phyloP scores from a whole-genome alignment of 1,284 basidiomycete species.

The Athelia sp. region DNA sequence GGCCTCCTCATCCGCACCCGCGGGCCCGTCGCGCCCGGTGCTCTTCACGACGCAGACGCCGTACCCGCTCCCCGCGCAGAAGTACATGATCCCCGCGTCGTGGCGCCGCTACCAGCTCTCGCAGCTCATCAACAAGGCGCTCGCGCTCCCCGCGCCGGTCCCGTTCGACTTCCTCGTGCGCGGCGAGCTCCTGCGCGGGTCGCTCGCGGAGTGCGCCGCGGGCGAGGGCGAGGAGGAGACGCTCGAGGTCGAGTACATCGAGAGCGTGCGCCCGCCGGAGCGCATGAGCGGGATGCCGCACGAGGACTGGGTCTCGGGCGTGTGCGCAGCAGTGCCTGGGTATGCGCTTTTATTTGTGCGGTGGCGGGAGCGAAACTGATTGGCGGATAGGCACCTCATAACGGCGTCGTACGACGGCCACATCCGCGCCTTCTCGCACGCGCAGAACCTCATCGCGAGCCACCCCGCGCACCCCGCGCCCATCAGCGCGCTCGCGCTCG shows the following conservation, averaged over 20 bases:
- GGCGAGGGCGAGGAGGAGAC: slow-evolving; percentile 83
- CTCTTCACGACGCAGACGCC: slow-evolving; percentile 77
- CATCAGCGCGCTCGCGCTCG: slow-evolving; percentile 66
- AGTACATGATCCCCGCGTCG: slow-evolving; percentile 88
- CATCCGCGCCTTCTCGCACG: slow-evolving; percentile 70
- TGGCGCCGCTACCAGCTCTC: slow-evolving; percentile 98
- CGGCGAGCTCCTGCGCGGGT: slow-evolving; percentile 76
- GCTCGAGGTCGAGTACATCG: slow-evolving; percentile 91
- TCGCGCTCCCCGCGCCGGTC: slow-evolving; percentile 68
- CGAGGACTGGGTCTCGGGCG: slow-evolving; percentile 91
- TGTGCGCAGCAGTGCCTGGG: slow-evolving; percentile 70
- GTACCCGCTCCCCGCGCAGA: slow-evolving; percentile 84
- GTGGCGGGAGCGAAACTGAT: slow-evolving; percentile 2
- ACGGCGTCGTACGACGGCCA: slow-evolving; percentile 81
- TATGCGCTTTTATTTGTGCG: slow-evolving; percentile 35
- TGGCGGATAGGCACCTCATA: slow-evolving; percentile 59
- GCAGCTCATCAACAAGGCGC: slow-evolving; percentile 93
- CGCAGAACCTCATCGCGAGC: slow-evolving; percentile 51
- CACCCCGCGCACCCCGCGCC: slow-evolving; percentile 57
- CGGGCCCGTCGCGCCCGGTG: slow-evolving; percentile 50
- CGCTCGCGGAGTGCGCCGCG: slow-evolving; percentile 72
- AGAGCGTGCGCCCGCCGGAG: slow-evolving; percentile 87
- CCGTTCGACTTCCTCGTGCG: slow-evolving; percentile 94
- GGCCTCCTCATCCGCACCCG: slow-evolving; percentile 13
- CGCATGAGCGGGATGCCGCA: slow-evolving; percentile 78